A percentile compares a stretch with the other conserved stretches of the same genome.
Conservation (phyloP, 495 filamentous ascomycete genomes). For the Lophiostoma macrostomum region DNA sequence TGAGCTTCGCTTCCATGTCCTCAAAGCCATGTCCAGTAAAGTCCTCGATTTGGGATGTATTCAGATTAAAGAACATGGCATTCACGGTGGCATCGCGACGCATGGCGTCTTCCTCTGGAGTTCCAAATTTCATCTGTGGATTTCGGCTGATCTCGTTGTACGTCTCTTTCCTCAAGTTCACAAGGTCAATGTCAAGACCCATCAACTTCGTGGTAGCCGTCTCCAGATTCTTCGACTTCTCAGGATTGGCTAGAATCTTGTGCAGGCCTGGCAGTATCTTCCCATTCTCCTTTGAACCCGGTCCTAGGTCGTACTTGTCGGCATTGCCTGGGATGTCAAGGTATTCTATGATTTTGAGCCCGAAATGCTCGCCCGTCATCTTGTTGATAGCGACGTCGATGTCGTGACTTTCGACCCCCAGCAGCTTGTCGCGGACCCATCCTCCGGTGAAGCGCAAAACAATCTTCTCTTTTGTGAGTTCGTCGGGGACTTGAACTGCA, state of each 20-base stretch:
- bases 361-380: constrained; percentile 89
- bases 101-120: constrained; percentile 81
- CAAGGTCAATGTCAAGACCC: constrained; percentile 87
- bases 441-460: constrained; percentile 88
- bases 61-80: constrained; percentile 92
- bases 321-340: constrained; percentile 43
- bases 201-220: constrained; percentile 84
- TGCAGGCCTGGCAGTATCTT: constrained; percentile 39
- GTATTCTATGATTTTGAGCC: constrained; percentile 60
- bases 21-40: constrained; percentile 69
- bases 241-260: constrained; percentile 70
- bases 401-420: constrained; percentile 77
- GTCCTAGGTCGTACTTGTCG: constrained; percentile 41
- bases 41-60: constrained; percentile 73
- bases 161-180: constrained; percentile 89
- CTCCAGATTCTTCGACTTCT: constrained; percentile 96
- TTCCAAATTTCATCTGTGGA: constrained; percentile 91
- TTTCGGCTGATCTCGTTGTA: constrained; percentile 84
- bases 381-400: constrained; percentile 94
- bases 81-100: constrained; percentile 93
- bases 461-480: constrained; percentile 37
- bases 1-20: constrained; percentile 68
- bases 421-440: constrained; percentile 97
- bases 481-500: constrained; percentile 42
- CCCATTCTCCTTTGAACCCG: constrained; percentile 33